Evolutionary conservation across 2,329 filamentous ascomycete species (phyloP), one percentile per base, ranked within the genome.

Genomic region (Trichoderma harzianum): DNA sequence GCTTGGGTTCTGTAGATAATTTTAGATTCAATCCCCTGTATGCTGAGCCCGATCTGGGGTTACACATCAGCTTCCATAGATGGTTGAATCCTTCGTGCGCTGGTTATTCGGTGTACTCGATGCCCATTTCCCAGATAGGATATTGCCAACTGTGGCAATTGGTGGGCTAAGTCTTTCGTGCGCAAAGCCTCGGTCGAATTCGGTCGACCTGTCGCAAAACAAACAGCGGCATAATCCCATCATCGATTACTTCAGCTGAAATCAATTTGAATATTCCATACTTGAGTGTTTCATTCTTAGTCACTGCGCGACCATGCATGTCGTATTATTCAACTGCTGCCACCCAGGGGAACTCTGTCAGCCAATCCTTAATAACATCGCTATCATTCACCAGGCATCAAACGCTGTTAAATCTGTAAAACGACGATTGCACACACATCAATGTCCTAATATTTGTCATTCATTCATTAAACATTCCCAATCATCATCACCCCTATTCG

Each of bases 401-500:
- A 14, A 53, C 1, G 47, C 47, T 24, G 21, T 5, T 10, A 12
- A 51, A 51, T 51, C 10, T 5, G 10, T 18, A 51, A 51, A 51
- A 5, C n/a, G 6, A 51, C n/a, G 1, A 21, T 11, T 47, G 4
- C 18, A 2, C 39, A 47, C 21, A 12, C n/a, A 51, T 21, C 36
- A 7, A 24, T 7, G 3, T 24, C 18, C 7, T 36, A 10, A 24
- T 34, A 34, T 34, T 21, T 21, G 30, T 61, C 30, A 34, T 16
- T 34, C 18, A 12, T 34, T 26, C 14, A 11, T 34, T 10, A 32
- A 18, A 14, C 1, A 36, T 10, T 12, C 3, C 18, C 2, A 7
- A 47, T 21, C 21, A 55, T n/a, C 26, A 39, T 24, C 47, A 26
- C 14, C 24, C 6, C 21, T 58, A 75, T n/a, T 74, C 74, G 32